A percentile compares a stretch with the other conserved stretches of the same genome.
Evolutionary conservation across 2,329 filamentous ascomycete species (phyloP).

Genomic region (Alternaria sp.): DNA sequence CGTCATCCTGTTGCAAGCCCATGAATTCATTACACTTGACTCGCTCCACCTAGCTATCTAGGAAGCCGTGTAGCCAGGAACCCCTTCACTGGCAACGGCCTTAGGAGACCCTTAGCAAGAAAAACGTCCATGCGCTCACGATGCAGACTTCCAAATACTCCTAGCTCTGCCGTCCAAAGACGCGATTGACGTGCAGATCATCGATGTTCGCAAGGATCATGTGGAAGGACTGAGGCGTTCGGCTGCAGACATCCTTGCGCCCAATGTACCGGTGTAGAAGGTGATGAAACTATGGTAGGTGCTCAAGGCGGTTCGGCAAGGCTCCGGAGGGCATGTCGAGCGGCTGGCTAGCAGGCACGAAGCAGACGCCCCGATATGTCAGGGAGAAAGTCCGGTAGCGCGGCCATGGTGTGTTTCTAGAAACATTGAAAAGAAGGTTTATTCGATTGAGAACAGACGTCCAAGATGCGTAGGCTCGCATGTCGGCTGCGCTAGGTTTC

Average conservation of each 20-base stretch:
- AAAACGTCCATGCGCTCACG: conserved; percentile 10
- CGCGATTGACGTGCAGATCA: conserved; percentile 11
- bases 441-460: neutral
- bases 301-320: conserved; percentile 9
- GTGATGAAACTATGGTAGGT: conserved; percentile 10
- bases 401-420: conserved; percentile 9
- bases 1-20: conserved; percentile 9
- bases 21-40: conserved; percentile 11
- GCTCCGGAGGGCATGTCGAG: conserved; percentile 17
- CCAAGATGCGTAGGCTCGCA: neutral
- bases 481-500: neutral
- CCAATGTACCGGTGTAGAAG: conserved; percentile 6
- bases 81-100: conserved; percentile 8
- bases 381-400: conserved; percentile 6
- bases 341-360: conserved; percentile 3
- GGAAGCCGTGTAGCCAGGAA: conserved; percentile 14
- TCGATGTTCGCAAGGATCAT: conserved; percentile 14
- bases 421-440: conserved; percentile 9
- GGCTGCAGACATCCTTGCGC: conserved; percentile 4
- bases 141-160: conserved; percentile 8
- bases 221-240: neutral
- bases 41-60: conserved; percentile 17
- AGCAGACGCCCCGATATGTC: neutral
- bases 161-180: conserved; percentile 4
- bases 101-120: conserved; percentile 7